Evolutionary conservation across 225 moss, liverwort and hornwort species (phyloP).

Genomic region (Pseudoscleropodium purum): DNA sequence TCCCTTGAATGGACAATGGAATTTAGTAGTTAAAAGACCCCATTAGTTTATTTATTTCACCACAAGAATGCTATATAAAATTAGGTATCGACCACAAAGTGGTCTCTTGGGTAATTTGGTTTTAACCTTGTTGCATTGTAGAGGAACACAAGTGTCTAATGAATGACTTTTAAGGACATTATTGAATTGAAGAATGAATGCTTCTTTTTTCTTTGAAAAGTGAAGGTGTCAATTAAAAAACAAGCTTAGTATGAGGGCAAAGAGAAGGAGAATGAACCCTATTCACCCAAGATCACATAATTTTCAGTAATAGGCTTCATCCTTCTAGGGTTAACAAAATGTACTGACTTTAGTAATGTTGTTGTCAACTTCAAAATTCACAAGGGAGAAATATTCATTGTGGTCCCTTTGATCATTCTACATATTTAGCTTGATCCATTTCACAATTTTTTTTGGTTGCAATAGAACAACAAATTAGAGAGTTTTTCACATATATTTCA

Average conservation of each 20-base stretch:
- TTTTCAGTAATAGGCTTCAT: not conserved
- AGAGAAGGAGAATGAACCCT: not conserved
- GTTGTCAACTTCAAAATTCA: not conserved
- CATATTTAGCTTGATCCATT: not conserved
- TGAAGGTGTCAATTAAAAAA: not conserved
- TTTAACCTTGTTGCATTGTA: fast-evolving
- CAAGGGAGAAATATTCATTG: not conserved
- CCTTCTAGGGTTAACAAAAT: fast-evolving
- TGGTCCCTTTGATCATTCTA: not conserved
- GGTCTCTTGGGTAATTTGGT: not conserved
- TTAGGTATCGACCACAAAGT: not conserved
- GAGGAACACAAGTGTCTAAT: not conserved
- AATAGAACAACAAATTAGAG: not conserved
- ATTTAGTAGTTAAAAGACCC: not conserved
- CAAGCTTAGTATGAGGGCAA: fast-evolving
- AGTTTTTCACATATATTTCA: not conserved
- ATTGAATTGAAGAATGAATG: not conserved
- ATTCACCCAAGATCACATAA: not conserved
- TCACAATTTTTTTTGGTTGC: not conserved
- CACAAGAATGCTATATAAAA: not conserved
- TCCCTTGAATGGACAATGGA: fast-evolving
- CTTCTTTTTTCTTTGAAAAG: not conserved
- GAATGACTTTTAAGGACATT: not conserved
- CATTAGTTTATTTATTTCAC: not conserved
- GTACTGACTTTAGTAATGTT: not conserved